Base-by-base conservation (phyloP, 2,329 filamentous ascomycete species). In the Fusarium caatingaense region DNA sequence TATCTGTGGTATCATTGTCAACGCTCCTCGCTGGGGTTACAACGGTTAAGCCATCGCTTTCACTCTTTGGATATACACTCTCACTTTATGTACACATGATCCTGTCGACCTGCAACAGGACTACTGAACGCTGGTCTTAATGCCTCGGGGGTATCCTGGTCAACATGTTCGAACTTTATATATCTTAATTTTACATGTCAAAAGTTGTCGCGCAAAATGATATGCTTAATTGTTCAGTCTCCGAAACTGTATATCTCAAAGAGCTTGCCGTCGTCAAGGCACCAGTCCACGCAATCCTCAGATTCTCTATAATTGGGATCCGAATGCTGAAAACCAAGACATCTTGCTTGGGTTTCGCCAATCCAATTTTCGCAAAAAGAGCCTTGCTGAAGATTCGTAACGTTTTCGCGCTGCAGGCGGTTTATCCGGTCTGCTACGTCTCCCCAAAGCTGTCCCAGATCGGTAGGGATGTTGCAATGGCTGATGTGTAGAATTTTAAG, bases 1-100 rank as follows among this genome's bases (percentile, higher is more conserved):
- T 56, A 78, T 91, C 51, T 90, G 89, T 83, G 89, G 85, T 3
- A 83, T 91, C 59, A 83, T 90, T 59, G 81, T 90, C 71, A 89
- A 91, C 70, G 86, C 89, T 49, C 89, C 89, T 45, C 83, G 82
- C 49, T 86, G 82, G 82, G 74, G 74, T 3, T 76, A 74, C 65
- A 7, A 46, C 6, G 60, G 60, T 3, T 72, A 71, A 56, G 16
- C 1, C 4, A 47, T 3, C 8, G 28, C 15, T 8, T 6, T 45
- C 30, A 9, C 44, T 23, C 15, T 6, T 5, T 41, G 8, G 18
- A 42, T 37, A 5, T 21, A 30, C 2, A 37, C 18, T 8, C 30
- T 68, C 6, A 44, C 34, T 37, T 37, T 37, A 37, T 37, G 34
- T 37, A 37, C 18, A 37, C 34, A 37, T 37, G 18, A 10, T 6